Conservation (phyloP, 495 filamentous ascomycete genomes). For the Penicillium atrosanguineum region DNA sequence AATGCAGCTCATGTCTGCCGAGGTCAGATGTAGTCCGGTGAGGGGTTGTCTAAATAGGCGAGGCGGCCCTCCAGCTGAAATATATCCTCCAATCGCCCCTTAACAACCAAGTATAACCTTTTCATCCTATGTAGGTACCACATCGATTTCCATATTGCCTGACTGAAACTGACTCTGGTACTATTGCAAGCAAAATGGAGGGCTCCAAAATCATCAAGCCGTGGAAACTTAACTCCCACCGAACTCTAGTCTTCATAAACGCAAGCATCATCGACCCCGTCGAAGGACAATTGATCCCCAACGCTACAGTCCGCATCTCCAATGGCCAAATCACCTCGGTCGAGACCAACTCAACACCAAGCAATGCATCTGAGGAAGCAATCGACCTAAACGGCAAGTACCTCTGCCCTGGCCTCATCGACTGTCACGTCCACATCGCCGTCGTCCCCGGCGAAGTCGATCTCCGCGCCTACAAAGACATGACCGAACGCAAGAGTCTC, state of each 20-base stretch:
- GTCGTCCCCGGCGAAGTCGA: slow-evolving; percentile 40
- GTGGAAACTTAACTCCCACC: slow-evolving; percentile 27
- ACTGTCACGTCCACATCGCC: slow-evolving; percentile 56
- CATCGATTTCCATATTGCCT: too few relatives aligned
- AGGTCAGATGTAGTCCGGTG: not conserved
- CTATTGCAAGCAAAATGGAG: slow-evolving; percentile 11
- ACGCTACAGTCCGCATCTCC: slow-evolving; percentile 23
- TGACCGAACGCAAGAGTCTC: slow-evolving; percentile 17
- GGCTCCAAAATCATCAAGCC: slow-evolving; percentile 26
- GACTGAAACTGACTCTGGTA: too few relatives aligned
- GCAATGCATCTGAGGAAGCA: too few relatives aligned
- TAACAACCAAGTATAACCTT: too few relatives aligned
- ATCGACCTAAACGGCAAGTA: slow-evolving; percentile 48
- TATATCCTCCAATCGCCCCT: not conserved
- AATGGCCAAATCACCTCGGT: slow-evolving; percentile 24
- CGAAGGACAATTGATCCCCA: slow-evolving; percentile 22
- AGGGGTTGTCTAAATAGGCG: too few relatives aligned
- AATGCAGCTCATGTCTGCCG: not conserved
- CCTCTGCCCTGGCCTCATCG: slow-evolving; percentile 56
- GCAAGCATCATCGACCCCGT: slow-evolving; percentile 32
- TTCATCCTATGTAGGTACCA: not conserved
- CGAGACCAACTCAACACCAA: too few relatives aligned
- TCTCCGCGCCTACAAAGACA: slow-evolving; percentile 22
- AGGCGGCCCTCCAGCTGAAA: too few relatives aligned
- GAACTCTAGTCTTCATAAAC: slow-evolving; percentile 23